Conservation (phyloP, 768 basidiomycete species). For the Chalciporus chontae region DNA sequence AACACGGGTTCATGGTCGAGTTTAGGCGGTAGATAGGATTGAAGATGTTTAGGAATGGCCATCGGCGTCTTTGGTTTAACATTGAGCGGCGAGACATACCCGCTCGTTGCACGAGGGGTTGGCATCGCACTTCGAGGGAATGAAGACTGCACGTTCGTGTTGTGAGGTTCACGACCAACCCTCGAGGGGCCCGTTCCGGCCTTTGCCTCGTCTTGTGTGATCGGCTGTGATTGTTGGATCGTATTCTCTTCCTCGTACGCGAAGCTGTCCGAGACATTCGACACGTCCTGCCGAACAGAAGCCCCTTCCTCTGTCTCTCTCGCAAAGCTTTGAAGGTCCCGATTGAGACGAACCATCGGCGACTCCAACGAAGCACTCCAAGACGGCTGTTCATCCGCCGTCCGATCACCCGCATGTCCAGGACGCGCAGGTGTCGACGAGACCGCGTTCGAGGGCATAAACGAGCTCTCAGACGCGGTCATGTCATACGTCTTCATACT, state of each 20-base stretch:
- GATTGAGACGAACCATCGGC: conserved; percentile 64
- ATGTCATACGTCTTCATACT: conserved; percentile 30
- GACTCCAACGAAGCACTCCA: conserved; percentile 77
- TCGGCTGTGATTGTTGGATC: conserved; percentile 20
- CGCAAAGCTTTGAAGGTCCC: conserved; percentile 56
- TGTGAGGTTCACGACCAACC: conserved; percentile 48
- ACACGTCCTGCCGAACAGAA: conserved; percentile 16
- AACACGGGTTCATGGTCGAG: conserved; percentile 60
- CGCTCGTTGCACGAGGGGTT: conserved; percentile 35
- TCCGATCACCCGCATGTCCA: conserved; percentile 32
- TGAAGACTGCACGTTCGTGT: conserved; percentile 45
- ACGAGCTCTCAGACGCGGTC: conserved; percentile 64
- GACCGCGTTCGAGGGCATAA: conserved; percentile 67
- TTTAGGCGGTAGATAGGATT: conserved; percentile 63
- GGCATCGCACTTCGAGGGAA: conserved; percentile 21
- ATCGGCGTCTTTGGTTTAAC: conserved; percentile 58
- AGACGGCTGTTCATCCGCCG: conserved; percentile 49
- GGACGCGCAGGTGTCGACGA: conserved; percentile 73
- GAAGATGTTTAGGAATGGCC: conserved; percentile 44
- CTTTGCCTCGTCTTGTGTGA: conserved; percentile 41
- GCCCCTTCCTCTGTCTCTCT: conserved; percentile 36
- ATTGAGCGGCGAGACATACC: conserved; percentile 48
- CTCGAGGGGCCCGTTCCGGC: conserved; percentile 40
- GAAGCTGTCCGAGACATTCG: conserved; percentile 24
- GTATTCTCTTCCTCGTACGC: conserved; percentile 30